phyloP scores from a whole-genome alignment of 257 asterid species.

The Linderniella brevidens region DNA sequence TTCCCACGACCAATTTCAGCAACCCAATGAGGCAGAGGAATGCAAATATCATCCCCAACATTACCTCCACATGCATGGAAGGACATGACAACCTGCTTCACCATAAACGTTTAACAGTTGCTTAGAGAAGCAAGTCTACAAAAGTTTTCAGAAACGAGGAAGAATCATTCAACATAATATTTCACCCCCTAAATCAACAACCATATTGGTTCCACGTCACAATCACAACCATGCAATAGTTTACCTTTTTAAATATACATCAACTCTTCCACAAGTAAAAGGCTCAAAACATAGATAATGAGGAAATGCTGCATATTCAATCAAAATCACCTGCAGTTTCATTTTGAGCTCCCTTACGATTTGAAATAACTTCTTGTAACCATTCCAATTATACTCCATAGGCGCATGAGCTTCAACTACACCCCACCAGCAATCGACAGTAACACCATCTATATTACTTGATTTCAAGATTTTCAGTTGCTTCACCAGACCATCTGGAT shows the following conservation, averaged over 20 bases:
- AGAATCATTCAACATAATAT: neutral
- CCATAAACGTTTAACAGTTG: constrained; percentile 3
- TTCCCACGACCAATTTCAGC: constrained; percentile 76
- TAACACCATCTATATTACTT: constrained; percentile 55
- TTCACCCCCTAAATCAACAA: neutral
- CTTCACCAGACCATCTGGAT: constrained; percentile 69
- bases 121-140: neutral
- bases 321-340: constrained; percentile 57
- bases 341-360: constrained; percentile 64
- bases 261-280: too few species aligned
- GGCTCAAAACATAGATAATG: too few species aligned
- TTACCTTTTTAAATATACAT: too few species aligned
- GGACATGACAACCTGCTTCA: constrained; percentile 66
- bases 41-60: constrained; percentile 76
- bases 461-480: constrained; percentile 74
- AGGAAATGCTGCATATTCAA: neutral
- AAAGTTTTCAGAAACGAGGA: neutral
- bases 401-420: constrained; percentile 87
- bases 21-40: constrained; percentile 80
- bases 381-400: constrained; percentile 87
- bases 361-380: constrained; percentile 73
- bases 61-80: constrained; percentile 89
- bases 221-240: too few species aligned
- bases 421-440: constrained; percentile 99
- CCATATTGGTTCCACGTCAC: too few species aligned